phyloP scores from a whole-genome alignment of 2,329 filamentous ascomycete genomes.

The Albifimbria verrucaria region DNA sequence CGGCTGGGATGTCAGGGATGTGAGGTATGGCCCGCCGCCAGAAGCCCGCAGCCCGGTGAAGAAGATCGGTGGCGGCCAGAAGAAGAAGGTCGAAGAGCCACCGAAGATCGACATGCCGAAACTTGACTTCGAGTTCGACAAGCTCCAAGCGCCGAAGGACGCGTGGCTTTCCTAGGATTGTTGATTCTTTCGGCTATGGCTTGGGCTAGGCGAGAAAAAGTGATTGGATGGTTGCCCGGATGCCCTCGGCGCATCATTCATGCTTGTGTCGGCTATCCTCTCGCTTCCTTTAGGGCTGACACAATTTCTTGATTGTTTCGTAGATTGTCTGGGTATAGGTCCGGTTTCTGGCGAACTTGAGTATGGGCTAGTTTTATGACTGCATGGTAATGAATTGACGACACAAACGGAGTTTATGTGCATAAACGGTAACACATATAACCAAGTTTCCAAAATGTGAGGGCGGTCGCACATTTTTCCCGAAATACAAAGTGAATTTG shows the following conservation, averaged over 20 bases:
- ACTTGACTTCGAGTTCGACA: constrained; percentile 46
- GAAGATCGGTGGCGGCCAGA: constrained; percentile 28
- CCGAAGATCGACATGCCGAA: constrained; percentile 61
- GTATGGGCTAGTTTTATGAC: constrained; percentile 20
- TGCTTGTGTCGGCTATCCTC: constrained; percentile 16
- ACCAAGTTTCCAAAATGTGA: too few species aligned
- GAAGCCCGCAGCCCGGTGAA: constrained; percentile 27
- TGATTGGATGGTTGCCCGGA: background rate
- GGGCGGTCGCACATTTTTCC: too few species aligned
- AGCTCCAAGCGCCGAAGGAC: constrained; percentile 22
- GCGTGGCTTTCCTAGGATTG: constrained; percentile 22
- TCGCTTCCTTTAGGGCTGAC: constrained; percentile 15
- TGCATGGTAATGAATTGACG: constrained; percentile 38
- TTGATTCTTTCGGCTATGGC: background rate
- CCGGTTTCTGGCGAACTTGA: background rate
- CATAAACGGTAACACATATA: too few species aligned
- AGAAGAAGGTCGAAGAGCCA: constrained; percentile 50
- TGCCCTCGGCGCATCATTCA: constrained; percentile 4
- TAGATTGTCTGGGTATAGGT: constrained; percentile 1
- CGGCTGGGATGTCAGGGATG: constrained; percentile 79
- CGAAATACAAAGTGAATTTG: too few species aligned
- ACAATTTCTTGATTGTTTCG: too few species aligned
- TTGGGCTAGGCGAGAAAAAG: background rate
- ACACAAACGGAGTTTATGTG: constrained; percentile 25
- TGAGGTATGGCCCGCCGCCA: constrained; percentile 65